Evolutionary conservation across 129 eudicot species (phyloP).

Genomic region (Flaveria ramosissima): DNA sequence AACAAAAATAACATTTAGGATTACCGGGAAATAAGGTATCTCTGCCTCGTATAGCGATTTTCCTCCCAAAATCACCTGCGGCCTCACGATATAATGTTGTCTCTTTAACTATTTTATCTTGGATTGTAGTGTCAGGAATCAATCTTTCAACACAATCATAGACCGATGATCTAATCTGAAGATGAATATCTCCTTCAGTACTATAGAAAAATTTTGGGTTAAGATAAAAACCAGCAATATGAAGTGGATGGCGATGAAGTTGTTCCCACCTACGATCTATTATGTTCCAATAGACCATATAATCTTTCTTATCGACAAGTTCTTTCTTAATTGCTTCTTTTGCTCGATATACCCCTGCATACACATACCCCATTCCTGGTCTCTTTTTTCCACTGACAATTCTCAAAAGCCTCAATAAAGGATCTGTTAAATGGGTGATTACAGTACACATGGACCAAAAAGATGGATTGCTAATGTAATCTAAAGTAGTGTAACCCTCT

Average conservation of each 20-base stretch:
- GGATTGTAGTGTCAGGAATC: conserved; percentile 71
- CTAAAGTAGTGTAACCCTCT: conserved; percentile 66
- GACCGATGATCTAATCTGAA: conserved; percentile 60
- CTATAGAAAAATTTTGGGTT: conserved; percentile 83
- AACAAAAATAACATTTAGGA: neutral
- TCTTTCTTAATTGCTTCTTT: conserved; percentile 81
- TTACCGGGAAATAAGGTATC: conserved; percentile 75
- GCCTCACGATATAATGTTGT: conserved; percentile 64
- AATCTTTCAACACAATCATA: conserved; percentile 87
- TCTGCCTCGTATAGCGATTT: conserved; percentile 85
- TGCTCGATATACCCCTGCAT: conserved; percentile 85
- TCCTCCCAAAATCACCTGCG: conserved; percentile 89
- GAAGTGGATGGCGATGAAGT: conserved; percentile 82
- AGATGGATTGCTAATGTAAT: conserved; percentile 60
- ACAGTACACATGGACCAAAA: conserved; percentile 80
- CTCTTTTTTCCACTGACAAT: conserved; percentile 66
- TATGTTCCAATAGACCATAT: conserved; percentile 73
- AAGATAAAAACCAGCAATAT: conserved; percentile 79
- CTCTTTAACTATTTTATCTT: conserved; percentile 88
- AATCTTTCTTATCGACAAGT: conserved; percentile 60
- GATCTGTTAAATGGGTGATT: conserved; percentile 61
- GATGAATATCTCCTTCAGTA: conserved; percentile 67
- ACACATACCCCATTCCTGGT: conserved; percentile 88
- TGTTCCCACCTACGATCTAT: conserved; percentile 87
- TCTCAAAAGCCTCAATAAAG: conserved; percentile 67